Evolutionary conservation across 2,329 filamentous ascomycete species (phyloP).

Genomic region (Diaporthe eres): DNA sequence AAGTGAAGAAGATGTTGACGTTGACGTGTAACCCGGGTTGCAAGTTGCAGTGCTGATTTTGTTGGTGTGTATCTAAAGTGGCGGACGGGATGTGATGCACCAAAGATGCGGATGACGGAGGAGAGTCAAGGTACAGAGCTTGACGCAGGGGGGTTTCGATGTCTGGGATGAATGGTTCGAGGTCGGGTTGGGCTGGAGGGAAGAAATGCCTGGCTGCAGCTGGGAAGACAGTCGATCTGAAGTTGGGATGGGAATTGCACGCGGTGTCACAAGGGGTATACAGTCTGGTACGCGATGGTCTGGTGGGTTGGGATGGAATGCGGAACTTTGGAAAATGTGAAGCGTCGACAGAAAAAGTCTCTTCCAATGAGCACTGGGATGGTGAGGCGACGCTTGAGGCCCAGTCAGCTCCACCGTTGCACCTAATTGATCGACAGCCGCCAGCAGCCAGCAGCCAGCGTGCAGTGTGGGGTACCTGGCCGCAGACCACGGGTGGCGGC

Average conservation of each 20-base stretch:
- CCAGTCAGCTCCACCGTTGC: slow-evolving; percentile 30
- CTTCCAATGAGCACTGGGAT: slow-evolving; percentile 36
- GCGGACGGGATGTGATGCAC: slow-evolving; percentile 10
- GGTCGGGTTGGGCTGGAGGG: slow-evolving; percentile 1
- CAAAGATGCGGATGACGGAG: slow-evolving; percentile 26
- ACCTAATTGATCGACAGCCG: slow-evolving; percentile 26
- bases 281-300: slow-evolving; percentile 12
- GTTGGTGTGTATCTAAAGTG: slow-evolving; percentile 22
- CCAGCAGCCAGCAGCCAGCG: slow-evolving; percentile 23
- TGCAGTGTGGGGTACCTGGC: slow-evolving; percentile 27
- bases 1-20: not conserved
- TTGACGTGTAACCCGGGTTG: not conserved
- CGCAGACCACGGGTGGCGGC: slow-evolving; percentile 2
- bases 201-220: slow-evolving; percentile 16
- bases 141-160: slow-evolving; percentile 7
- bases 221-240: slow-evolving; percentile 21
- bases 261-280: slow-evolving; percentile 26
- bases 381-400: slow-evolving; percentile 16
- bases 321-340: slow-evolving; percentile 32
- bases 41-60: not conserved
- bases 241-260: slow-evolving; percentile 21
- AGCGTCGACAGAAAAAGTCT: slow-evolving; percentile 38
- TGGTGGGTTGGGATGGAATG: slow-evolving; percentile 35
- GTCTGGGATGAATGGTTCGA: slow-evolving; percentile 10
- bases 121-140: slow-evolving; percentile 32